Percentiles rank a stretch among this genome's conserved stretches.
phyloP scores from a whole-genome alignment of 768 basidiomycete species.

The Psilocybe sp. region DNA sequence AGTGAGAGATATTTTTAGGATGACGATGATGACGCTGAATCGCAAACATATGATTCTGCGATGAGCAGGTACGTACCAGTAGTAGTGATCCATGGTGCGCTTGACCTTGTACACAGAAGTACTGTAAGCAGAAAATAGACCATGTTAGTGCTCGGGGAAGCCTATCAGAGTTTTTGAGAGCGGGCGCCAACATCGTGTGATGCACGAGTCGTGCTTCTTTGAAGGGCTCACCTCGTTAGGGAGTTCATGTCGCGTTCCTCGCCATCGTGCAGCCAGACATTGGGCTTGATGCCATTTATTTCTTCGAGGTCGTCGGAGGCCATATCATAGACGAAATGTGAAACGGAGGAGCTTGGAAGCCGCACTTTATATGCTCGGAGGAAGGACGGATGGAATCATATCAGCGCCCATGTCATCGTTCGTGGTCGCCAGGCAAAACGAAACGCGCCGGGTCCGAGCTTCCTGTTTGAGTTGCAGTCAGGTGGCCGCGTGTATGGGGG shows the following conservation, averaged over 20 bases:
- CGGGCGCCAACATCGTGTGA: conserved; percentile 3
- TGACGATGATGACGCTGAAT: not conserved
- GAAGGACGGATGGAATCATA: no score
- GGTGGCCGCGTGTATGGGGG: no score
- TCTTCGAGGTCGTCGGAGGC: conserved; percentile 42
- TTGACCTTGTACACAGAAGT: conserved; percentile 42
- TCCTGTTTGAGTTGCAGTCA: no score
- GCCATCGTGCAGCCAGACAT: conserved; percentile 42
- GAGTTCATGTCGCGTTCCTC: conserved; percentile 47
- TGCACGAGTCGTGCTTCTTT: conserved; percentile 12
- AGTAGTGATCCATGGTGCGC: conserved; percentile 40
- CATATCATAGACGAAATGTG: not conserved
- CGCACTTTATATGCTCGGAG: no score
- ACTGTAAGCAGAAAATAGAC: conserved; percentile 17
- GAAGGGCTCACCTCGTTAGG: conserved; percentile 28
- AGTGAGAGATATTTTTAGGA: no score
- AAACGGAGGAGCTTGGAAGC: no score
- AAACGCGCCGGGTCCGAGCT: no score
- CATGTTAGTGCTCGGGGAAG: conserved; percentile 1
- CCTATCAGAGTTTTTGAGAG: conserved; percentile 1
- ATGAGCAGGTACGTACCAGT: conserved; percentile 19
- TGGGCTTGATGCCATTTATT: conserved; percentile 52
- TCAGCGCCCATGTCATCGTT: no score
- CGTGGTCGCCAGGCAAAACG: no score
- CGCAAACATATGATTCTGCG: not conserved